Evolutionary conservation across 73 alveolate genomes (phyloP), one percentile per base, ranked within the genome.

Genomic region (Blepharisma japonicum): DNA sequence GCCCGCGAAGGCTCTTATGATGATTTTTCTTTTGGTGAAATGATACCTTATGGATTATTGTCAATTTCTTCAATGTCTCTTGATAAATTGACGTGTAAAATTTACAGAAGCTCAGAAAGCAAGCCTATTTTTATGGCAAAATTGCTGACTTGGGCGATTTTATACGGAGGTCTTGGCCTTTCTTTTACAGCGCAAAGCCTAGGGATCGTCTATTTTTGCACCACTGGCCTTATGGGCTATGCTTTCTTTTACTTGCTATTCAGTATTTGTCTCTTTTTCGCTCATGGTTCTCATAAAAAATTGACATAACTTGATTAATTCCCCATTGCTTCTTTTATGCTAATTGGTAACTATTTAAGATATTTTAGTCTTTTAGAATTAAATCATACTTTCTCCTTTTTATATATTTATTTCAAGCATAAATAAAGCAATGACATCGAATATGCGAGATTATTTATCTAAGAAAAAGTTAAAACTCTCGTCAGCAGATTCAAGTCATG

Each of bases 131-230:
- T 61, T 14, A 8, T 14, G 14, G 74, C 49, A 20, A 61, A 61
- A 61, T 14, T 61, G 14, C 11, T 61, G 47, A 61, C 47, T 39
- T 61, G 74, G 74, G 74, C 23, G 1, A 14, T n/a, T 25, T 25
- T 61, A 9, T n/a, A 39, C 2, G 74, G 50, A 9, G 74, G 47
- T 61, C n/a, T 61, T 20, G 74, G 74, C 18, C 23, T 61, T n/a
- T 14, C 50, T 61, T 61, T 18, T 61, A 61, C 74, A 25, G 23
- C 74, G 14, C 47, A 61, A 14, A 61, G 74, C 23, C 18, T 61
- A 2, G 47, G 14, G 14, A 25, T 61, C 3, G 23, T 25, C 18
- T 14, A 14, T n/a, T 8, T n/a, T 2, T 61, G 74, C 74, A 20
- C 74, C 2, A 39, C 47, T 2, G 23, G 14, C 1, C 74, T 61